These are phyloP conservation scores for Pleomassaria siparia DNA, from an alignment of 2,329 filamentous ascomycete species.

Conservation along the genomic window DNA sequence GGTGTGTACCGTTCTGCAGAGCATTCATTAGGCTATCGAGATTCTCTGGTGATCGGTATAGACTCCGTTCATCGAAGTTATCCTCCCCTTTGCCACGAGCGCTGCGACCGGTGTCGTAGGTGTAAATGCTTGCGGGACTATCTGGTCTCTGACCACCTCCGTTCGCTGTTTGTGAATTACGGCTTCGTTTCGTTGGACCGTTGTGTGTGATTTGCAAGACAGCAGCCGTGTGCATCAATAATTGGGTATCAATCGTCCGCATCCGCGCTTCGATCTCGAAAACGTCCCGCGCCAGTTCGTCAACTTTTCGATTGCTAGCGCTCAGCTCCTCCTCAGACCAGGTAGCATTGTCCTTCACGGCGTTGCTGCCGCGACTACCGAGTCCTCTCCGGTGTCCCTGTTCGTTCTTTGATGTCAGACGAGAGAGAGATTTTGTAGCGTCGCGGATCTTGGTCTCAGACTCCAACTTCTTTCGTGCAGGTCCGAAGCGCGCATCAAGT, in stretches of 20 bases:
- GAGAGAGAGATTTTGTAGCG: conserved; percentile 82
- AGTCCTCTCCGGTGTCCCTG: conserved; percentile 53
- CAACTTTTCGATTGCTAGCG: conserved; percentile 76
- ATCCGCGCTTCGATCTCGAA: conserved; percentile 75
- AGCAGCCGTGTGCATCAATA: conserved; percentile 89
- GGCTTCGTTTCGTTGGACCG: conserved; percentile 62
- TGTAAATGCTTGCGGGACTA: conserved; percentile 76
- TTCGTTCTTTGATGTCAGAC: conserved; percentile 68
- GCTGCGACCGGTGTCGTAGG: conserved; percentile 58
- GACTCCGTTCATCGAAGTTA: conserved; percentile 75
- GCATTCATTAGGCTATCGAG: conserved; percentile 53
- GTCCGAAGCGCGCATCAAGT: conserved; percentile 75
- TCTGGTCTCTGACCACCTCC: conserved; percentile 57
- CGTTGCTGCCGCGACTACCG: conserved; percentile 52
- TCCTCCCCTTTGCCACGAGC: conserved; percentile 59
- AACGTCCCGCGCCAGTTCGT: conserved; percentile 79
- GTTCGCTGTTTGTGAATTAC: conserved; percentile 43
- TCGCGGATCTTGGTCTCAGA: conserved; percentile 94
- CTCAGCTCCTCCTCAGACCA: conserved; percentile 74
- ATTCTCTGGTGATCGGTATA: conserved; percentile 70
- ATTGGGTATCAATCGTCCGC: conserved; percentile 71
- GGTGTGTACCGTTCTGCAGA: conserved; percentile 39
- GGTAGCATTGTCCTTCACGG: conserved; percentile 42
- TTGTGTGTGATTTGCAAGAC: conserved; percentile 90
- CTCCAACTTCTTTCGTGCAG: conserved; percentile 77